Conservation (phyloP, 805 yeast genomes). For the Tetrapisispora nanseiensis region DNA sequence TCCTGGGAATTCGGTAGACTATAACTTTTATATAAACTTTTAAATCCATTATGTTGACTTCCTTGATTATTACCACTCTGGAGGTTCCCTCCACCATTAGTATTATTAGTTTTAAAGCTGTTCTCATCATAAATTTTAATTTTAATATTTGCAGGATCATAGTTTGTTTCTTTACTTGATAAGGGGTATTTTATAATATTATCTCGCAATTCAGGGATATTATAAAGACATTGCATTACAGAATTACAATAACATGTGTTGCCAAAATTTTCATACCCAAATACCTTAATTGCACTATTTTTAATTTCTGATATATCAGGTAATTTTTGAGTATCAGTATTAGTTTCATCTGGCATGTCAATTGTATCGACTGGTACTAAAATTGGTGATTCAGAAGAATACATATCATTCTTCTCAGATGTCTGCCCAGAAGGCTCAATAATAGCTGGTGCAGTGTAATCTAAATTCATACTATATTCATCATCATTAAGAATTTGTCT, state of each 20-base stretch:
- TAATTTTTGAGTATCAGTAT: not conserved
- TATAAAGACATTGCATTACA: constrained; percentile 77
- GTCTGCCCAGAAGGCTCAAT: constrained; percentile 5
- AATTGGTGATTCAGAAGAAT: not conserved
- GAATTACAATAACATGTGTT: constrained; percentile 94
- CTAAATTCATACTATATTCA: not conserved
- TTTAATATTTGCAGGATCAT: constrained; percentile 32
- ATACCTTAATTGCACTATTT: constrained; percentile 59
- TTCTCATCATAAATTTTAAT: constrained; percentile 25
- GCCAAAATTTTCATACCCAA: constrained; percentile 79
- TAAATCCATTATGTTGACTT: not conserved
- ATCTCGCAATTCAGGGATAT: constrained; percentile 58
- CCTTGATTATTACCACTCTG: not conserved
- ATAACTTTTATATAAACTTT: not conserved
- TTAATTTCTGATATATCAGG: not conserved
- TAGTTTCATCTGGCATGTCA: not conserved
- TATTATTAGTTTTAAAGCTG: constrained; percentile 1
- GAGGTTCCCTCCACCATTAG: not conserved
- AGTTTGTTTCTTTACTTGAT: constrained; percentile 27
- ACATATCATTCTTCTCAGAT: constrained; percentile 34
- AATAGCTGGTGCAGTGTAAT: not conserved
- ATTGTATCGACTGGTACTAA: not conserved
- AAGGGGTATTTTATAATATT: constrained; percentile 42
- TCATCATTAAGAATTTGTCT: not conserved
- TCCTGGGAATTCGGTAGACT: not conserved